phyloP scores from a whole-genome alignment of 805 yeast genomes.

The Sugiyamaella smithiae region DNA sequence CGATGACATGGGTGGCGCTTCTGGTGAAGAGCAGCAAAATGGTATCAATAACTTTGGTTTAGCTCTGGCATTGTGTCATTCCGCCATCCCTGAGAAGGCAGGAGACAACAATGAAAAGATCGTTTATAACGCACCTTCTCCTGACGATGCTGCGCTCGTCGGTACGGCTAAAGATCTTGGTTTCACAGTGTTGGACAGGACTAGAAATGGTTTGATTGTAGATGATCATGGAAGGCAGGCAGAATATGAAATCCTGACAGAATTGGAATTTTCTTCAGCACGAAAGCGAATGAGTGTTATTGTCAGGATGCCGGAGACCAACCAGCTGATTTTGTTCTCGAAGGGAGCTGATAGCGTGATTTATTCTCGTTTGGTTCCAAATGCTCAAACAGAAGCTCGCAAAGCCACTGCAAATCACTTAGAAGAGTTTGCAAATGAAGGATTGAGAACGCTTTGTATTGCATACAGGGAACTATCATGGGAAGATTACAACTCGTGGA shows the following conservation, averaged over 20 bases:
- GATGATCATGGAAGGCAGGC: constrained; percentile 45
- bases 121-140: constrained; percentile 73
- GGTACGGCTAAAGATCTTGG: constrained; percentile 73
- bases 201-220: constrained; percentile 46
- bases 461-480: constrained; percentile 53
- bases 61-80: constrained; percentile 69
- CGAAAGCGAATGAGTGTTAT: constrained; percentile 79
- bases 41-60: constrained; percentile 59
- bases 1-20: constrained; percentile 46
- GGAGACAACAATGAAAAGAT: constrained; percentile 36
- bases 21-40: constrained; percentile 42
- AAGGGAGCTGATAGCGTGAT: constrained; percentile 82
- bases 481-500: constrained; percentile 49
- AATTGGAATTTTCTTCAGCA: constrained; percentile 64
- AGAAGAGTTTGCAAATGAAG: constrained; percentile 71
- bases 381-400: constrained; percentile 40
- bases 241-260: constrained; percentile 51
- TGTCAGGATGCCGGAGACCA: constrained; percentile 44
- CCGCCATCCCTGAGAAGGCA: constrained; percentile 61
- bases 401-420: constrained; percentile 59
- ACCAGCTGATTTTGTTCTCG: constrained; percentile 46
- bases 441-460: constrained; percentile 71
- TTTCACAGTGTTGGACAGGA: constrained; percentile 54
- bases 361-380: constrained; percentile 42
- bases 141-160: constrained; percentile 82